Conservation (phyloP, 345 rosid species). For the Conringia planisiliqua region DNA sequence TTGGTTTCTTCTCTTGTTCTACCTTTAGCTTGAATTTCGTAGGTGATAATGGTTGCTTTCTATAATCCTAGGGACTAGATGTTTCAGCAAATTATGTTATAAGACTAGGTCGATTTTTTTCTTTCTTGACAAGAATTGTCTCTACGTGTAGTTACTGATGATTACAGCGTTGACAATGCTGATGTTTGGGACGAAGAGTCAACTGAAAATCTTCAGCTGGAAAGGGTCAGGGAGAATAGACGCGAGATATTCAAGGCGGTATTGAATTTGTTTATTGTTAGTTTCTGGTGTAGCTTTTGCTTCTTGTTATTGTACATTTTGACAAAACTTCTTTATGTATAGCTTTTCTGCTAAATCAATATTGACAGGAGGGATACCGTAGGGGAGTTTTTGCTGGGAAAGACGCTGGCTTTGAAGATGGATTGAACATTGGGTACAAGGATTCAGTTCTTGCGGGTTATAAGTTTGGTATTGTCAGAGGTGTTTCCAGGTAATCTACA, state of each 20-base stretch:
- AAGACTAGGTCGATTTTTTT: too few species aligned
- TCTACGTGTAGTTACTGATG: too few species aligned
- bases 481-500: constrained; percentile 58
- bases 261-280: too few species aligned
- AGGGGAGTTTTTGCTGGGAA: constrained; percentile 69
- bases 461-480: constrained; percentile 71
- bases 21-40: background rate
- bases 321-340: background rate
- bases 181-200: too few species aligned
- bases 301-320: background rate
- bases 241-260: too few species aligned
- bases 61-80: too few species aligned
- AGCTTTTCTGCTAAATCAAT: background rate
- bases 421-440: constrained; percentile 64
- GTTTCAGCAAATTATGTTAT: too few species aligned
- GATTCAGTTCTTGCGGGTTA: constrained; percentile 58
- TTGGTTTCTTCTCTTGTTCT: background rate
- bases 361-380: constrained; percentile 62
- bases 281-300: background rate
- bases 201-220: too few species aligned
- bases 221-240: too few species aligned
- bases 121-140: too few species aligned
- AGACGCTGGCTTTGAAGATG: constrained; percentile 59
- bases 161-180: too few species aligned
- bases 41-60: too few species aligned